A percentile compares a stretch with the other conserved stretches of the same genome.
Evolutionary conservation across 2,329 filamentous ascomycete genomes (phyloP).

Genomic region (Aschersonia sp.): DNA sequence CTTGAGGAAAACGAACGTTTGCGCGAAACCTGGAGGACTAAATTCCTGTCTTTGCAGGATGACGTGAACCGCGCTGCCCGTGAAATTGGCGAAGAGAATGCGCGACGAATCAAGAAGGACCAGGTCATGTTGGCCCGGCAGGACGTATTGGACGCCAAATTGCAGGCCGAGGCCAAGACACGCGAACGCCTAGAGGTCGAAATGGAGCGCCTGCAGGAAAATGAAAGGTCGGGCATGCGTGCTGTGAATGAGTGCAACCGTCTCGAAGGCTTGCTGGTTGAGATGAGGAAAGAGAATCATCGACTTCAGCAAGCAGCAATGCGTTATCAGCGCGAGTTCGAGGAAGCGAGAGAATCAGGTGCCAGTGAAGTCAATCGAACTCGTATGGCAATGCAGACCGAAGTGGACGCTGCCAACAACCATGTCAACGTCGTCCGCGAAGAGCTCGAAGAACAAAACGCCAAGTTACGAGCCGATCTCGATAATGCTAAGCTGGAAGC

Average conservation of each 20-base stretch:
- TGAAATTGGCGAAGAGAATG: constrained; percentile 72
- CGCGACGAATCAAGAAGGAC: constrained; percentile 63
- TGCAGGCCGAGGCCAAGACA: constrained; percentile 60
- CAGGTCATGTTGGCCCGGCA: constrained; percentile 65
- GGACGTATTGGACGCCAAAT: constrained; percentile 62
- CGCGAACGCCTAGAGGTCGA: constrained; percentile 53
- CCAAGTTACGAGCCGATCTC: constrained; percentile 56
- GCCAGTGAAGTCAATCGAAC: constrained; percentile 70
- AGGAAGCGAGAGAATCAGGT: constrained; percentile 68
- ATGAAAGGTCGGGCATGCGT: constrained; percentile 50
- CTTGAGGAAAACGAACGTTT: constrained; percentile 76
- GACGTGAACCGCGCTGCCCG: constrained; percentile 70
- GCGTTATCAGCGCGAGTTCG: constrained; percentile 66
- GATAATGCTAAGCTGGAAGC: constrained; percentile 66
- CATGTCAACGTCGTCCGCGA: constrained; percentile 73
- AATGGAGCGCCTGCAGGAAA: constrained; percentile 48
- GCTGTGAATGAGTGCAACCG: constrained; percentile 48
- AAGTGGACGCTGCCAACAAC: constrained; percentile 71
- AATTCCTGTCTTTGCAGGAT: constrained; percentile 73
- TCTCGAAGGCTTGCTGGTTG: constrained; percentile 37
- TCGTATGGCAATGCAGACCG: constrained; percentile 62
- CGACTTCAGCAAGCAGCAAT: constrained; percentile 55
- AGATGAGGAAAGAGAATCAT: constrained; percentile 52
- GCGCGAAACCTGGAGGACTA: constrained; percentile 69
- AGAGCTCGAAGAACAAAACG: constrained; percentile 68